These are phyloP conservation scores for Dipteronia dyeriana DNA, from an alignment of 345 rosid genomes.

Conservation along the genomic window DNA sequence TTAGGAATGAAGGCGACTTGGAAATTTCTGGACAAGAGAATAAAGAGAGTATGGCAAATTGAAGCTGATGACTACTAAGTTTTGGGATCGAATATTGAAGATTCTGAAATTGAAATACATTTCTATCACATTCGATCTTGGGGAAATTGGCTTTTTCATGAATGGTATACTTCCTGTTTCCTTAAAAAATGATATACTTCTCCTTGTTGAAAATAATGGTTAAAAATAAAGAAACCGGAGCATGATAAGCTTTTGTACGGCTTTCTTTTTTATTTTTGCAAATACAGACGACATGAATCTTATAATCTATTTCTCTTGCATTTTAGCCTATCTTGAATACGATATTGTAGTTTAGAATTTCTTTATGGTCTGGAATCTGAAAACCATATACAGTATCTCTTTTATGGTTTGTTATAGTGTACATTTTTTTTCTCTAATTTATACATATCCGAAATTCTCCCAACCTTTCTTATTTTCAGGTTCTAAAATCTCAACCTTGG, in stretches of 20 bases:
- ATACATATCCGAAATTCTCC: too few species aligned
- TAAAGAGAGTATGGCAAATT: constrained; percentile 20
- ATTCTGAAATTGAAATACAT: background rate
- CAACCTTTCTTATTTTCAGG: background rate
- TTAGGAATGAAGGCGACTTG: constrained; percentile 41
- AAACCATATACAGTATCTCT: background rate
- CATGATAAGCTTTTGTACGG: background rate
- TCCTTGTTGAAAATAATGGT: background rate
- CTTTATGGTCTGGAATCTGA: background rate
- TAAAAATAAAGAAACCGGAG: background rate
- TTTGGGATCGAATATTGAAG: background rate
- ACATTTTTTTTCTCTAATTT: background rate
- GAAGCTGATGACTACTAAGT: constrained; percentile 2
- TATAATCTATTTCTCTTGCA: background rate
- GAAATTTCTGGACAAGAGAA: constrained; percentile 38
- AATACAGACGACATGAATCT: background rate
- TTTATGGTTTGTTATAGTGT: background rate
- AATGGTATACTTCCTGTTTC: background rate
- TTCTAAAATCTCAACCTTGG: background rate
- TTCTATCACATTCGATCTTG: background rate
- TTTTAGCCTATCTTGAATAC: background rate
- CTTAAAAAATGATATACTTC: background rate
- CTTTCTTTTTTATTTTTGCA: background rate
- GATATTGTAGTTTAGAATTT: background rate
- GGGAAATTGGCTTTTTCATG: background rate